Evolutionary conservation across 1,284 basidiomycete genomes (phyloP).

Genomic region (Cryptococcus sp.): DNA sequence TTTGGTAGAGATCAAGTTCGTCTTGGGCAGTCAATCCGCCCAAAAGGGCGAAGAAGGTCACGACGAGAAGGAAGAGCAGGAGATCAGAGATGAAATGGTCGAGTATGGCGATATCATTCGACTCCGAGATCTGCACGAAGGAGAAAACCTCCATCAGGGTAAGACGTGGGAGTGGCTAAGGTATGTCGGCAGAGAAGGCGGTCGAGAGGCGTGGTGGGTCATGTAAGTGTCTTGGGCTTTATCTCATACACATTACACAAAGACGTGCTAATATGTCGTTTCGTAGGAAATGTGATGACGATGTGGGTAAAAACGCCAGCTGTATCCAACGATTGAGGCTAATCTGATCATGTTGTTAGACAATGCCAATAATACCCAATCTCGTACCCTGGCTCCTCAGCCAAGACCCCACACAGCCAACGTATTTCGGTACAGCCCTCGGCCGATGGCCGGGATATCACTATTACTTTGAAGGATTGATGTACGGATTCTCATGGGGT

Average conservation of each 20-base stretch:
- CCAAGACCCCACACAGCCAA: conserved; percentile 22
- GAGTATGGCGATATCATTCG: conserved; percentile 23
- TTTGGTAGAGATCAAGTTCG: conserved; percentile 30
- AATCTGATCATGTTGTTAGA: conserved; percentile 12
- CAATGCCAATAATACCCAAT: conserved; percentile 28
- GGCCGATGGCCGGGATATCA: conserved; percentile 20
- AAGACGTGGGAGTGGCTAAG: conserved; percentile 69
- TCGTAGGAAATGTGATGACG: conserved; percentile 23
- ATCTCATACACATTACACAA: background rate
- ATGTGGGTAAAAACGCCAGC: conserved; percentile 16
- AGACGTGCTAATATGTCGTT: background rate
- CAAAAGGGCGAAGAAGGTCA: background rate
- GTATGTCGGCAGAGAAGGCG: conserved; percentile 20
- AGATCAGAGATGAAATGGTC: conserved; percentile 13
- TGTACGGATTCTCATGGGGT: conserved; percentile 29
- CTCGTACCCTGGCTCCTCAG: conserved; percentile 20
- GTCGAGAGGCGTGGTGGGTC: conserved; percentile 22
- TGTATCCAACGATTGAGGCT: background rate
- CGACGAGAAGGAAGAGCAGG: conserved; percentile 13
- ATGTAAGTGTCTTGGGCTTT: conserved; percentile 10
- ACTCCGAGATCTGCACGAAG: conserved; percentile 11
- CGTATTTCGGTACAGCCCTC: conserved; percentile 24
- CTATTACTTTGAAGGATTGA: conserved; percentile 27
- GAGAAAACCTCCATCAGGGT: conserved; percentile 88
- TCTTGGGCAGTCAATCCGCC: conserved; percentile 12